Base-by-base conservation (phyloP, 352 stramenopile genomes). In the Pythium periplocum region DNA sequence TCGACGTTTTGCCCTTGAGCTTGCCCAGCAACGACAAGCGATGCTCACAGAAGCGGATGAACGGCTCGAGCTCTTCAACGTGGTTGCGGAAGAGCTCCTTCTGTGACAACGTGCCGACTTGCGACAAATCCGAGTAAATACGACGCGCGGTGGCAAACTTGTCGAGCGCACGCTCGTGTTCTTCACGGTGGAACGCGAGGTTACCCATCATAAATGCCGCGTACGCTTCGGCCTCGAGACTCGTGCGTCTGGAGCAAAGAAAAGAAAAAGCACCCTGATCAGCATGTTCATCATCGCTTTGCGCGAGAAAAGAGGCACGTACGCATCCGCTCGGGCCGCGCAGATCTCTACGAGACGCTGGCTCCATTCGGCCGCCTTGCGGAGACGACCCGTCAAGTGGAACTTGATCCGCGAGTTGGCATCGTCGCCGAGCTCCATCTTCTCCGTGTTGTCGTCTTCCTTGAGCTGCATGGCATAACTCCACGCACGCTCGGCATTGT, bases 391-490 rank as follows among this genome's bases (percentile, higher is more conserved):
- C 30, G 83, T 83, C n/a, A 95, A 58, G 62, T 96, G 88, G 58
- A 92, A 95, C 65, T 90, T 93, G 57, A 93, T 92, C 60, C 84
- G 83, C 33, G 83, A 89, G 65, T 93, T 93, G 57, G 85, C 86
- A 42, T 93, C 82, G 41, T 87, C 79, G 36, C 81, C 78, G 51
- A 93, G 71, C 62, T 93, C 81, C n/a, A 80, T 78, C 68, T 93
- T 89, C 50, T 95, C 82, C 48, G 87, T 54, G 53, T 88, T 91
- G 64, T 93, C 85, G 56, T 96, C 83, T 55, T 83, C 83, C 62
- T 90, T 96, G 30, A 96, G 76, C 65, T 96, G 84, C 87, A 96
- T 96, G 5, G 88, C 88, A 63, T 93, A 96, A 37, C 83, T 87
- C 88, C 88, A 97, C 9, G 86, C 86, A 43, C 88, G 83, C 66